Base-by-base conservation (phyloP, 148 eudicot species). In the Vaccinium corymbosum region DNA sequence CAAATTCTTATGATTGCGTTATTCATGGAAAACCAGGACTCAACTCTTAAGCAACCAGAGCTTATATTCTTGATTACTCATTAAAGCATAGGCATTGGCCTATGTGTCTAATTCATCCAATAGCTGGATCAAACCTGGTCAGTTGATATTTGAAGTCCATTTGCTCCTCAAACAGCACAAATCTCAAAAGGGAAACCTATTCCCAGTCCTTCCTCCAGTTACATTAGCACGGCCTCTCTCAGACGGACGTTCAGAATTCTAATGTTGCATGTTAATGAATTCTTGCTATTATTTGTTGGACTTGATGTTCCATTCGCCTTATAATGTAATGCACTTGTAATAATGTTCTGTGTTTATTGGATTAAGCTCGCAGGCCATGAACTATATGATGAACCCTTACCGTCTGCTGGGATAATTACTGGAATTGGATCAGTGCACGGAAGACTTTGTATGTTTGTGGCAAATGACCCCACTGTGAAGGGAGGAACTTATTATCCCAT, bases 351-450 rank as follows among this genome's bases (percentile, higher is more conserved):
- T 79, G 61, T 87, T 83, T 81, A 27, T 76, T 80, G 79, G 73
- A 35, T 79, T 62, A 81, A 97, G 99, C 99, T 96, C 77, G 99
- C 99, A 85, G 99, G 99, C 38, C 94, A 93, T 89, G 95, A 90
- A 85, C 86, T 96, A 53, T 96, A 97, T 70, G 94, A 89, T 38
- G 95, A 93, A 35, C 84, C 91, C 72, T 92, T 97, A 88, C 98
- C 95, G 50, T 94, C 97, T 80, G 99, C 97, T 84, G 99, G 99
- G 59, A 94, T 94, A 83, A 86, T 97, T 73, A 94, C 97, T 55
- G 99, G 99, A 77, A 97, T 97, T 57, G 99, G 99, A 83, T 92
- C 98, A 9, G 93, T 97, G n/a, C 97, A 97, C 86, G 98, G 98
- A 73, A 94, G 86, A 81, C 91, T 94, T 56, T 97, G 99, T 90